Evolutionary conservation across 169 alveolate species (phyloP), one percentile per base, ranked within the genome.

Genomic region (Plasmodium vinckei): DNA sequence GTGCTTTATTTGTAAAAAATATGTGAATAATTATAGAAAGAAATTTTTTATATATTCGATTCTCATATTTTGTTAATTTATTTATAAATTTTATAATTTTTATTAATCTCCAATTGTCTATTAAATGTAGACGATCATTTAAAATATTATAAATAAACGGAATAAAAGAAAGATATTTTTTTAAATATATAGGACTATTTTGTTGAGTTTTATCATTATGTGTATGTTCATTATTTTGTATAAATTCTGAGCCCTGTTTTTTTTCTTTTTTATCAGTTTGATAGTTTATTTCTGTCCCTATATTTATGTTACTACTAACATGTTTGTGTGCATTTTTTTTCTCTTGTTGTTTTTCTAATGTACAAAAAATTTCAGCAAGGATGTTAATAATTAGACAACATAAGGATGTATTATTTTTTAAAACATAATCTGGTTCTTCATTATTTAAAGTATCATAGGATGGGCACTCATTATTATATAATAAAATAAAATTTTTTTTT

Each of bases 61-160:
- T 49, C 64, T 77, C 88, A 56, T 77, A 64, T 51, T n/a, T 63
- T 27, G 57, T 47, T 77, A 77, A 69, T 57, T 44, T 63, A 12
- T 63, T 77, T 15, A 77, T 13, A 77, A 77, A 77, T 23, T 77
- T 77, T 0, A 77, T 46, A 1, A 77, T 63, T 19, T 77, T 77
- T 21, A 77, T 77, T 9, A 77, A 12, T 44, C 65, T 77, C 88
- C 88, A 77, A 23, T 77, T 77, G 25, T 64, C 88, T 12, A 77
- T 77, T 15, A 77, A 19, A 25, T 44, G 44, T 42, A 77, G 56
- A 9, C 88, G 54, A 27, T 77, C 88, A 54, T 64, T 77, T 1
- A 77, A 23, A 17, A 77, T 49, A 57, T 56, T 77, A 9, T 77
- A 77, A 27, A 77, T 77, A 9, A 77, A 42, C 0, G 88, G 88